Percentiles rank a stretch among this genome's conserved stretches.
phyloP scores from a whole-genome alignment of 257 asterid genomes.

The Phtheirospermum japonicum region DNA sequence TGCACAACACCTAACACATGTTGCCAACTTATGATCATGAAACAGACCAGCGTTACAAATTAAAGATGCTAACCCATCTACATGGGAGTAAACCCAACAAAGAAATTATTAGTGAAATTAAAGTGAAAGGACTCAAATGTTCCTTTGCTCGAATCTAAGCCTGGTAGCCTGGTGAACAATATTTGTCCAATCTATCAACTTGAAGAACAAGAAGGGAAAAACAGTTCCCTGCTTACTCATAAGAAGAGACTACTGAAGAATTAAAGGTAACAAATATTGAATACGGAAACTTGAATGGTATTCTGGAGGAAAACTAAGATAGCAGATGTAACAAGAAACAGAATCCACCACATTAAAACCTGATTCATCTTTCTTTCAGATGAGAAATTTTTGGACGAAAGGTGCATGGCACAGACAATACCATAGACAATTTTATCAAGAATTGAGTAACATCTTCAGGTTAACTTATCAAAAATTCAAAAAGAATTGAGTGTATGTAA shows the following conservation, averaged over 20 bases:
- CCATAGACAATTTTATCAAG: slow-evolving; percentile 2
- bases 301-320: not conserved
- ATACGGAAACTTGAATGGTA: slow-evolving; percentile 6
- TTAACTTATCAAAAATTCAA: slow-evolving; percentile 10
- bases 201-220: not conserved
- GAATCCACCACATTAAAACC: slow-evolving; percentile 5
- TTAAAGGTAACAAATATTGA: slow-evolving; percentile 3
- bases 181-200: slow-evolving; percentile 12
- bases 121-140: slow-evolving; percentile 6
- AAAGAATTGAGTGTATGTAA: not conserved
- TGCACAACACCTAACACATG: slow-evolving; percentile 16
- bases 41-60: not conserved
- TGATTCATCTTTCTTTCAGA: slow-evolving; percentile 7
- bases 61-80: not conserved
- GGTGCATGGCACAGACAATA: slow-evolving; percentile 20
- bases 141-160: slow-evolving; percentile 6
- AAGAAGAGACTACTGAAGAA: slow-evolving; percentile 16
- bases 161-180: not conserved
- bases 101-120: slow-evolving; percentile 11
- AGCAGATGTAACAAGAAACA: slow-evolving; percentile 4
- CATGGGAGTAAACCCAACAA: slow-evolving; percentile 2
- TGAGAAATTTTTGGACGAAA: not conserved
- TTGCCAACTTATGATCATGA: slow-evolving; percentile 6
- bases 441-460: not conserved
- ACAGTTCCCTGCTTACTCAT: not conserved